Evolutionary conservation across 192 early-diverging fungal genomes (phyloP).

Genomic region (Linnemannia exigua): DNA sequence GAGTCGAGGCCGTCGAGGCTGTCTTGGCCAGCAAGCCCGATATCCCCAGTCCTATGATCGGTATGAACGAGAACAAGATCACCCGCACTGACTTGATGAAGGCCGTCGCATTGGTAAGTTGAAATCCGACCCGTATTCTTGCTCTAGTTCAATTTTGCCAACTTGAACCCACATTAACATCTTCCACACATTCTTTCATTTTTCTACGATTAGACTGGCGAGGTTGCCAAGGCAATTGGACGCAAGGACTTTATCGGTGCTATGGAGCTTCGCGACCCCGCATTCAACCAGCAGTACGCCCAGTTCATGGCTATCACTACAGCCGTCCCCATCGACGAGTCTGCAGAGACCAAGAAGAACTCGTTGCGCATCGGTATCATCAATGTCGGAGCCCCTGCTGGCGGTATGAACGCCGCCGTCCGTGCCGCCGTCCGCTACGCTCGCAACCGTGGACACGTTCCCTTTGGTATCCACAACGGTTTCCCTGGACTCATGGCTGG

Average conservation of each 20-base stretch:
- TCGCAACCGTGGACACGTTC: constrained; percentile 89
- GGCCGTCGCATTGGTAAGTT: constrained; percentile 84
- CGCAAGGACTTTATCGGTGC: constrained; percentile 90
- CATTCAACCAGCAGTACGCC: constrained; percentile 78
- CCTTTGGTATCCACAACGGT: constrained; percentile 93
- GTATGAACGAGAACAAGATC: constrained; percentile 91
- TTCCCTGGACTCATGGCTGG: constrained; percentile 91
- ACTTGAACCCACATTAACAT: neutral
- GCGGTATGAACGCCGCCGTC: constrained; percentile 98
- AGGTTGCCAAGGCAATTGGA: constrained; percentile 87
- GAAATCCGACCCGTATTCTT: neutral
- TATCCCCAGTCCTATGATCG: constrained; percentile 94
- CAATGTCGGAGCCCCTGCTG: constrained; percentile 96
- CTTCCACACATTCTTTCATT: neutral
- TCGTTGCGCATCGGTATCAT: constrained; percentile 90
- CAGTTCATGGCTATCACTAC: constrained; percentile 74
- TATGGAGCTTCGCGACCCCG: constrained; percentile 89
- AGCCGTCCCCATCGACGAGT: constrained; percentile 15
- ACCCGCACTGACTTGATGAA: constrained; percentile 90
- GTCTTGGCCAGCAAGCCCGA: constrained; percentile 87
- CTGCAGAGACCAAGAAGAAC: constrained; percentile 4
- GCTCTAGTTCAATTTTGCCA: neutral
- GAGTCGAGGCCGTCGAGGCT: constrained; percentile 94
- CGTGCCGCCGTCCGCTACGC: constrained; percentile 87
- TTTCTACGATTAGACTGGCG: constrained; percentile 74